Evolutionary conservation across 345 rosid species (phyloP), one percentile per base, ranked within the genome.

Genomic region (Salix koriyanagi): DNA sequence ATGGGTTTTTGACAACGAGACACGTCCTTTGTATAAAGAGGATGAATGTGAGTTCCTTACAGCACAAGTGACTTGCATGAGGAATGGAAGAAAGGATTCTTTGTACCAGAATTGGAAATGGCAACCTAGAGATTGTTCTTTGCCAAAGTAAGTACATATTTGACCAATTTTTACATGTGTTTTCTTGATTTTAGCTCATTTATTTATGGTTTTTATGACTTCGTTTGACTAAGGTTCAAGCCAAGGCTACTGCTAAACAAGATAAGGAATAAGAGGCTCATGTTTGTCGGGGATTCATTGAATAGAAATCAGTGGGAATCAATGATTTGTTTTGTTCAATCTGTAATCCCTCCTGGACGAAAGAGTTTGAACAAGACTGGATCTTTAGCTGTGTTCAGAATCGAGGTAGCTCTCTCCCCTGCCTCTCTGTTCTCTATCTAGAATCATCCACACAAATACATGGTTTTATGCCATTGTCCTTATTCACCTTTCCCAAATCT

Each of bases 291-390:
- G 75, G 99, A 96, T 83, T 96, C 99, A 11, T 61, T 96, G 75
- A 96, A 96, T 79, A 84, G 99, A 67, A 96, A 96, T 66, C 99
- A 96, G 69, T 96, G 99, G 99, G 99, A 94, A 84, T 96, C 99
- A 64, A 89, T 96, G 99, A 71, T 94, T 79, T 96, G 99, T 81
- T 82, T 96, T 87, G 93, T 85, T 85, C 95, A 96, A 83, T 92
- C 99, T 37, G 92, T 77, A 42, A n/a, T 84, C 80, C 91, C 97
- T 52, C 77, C 82, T 21, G 89, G 91, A 44, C 83, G 84, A 67
- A 96, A 96, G 69, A 90, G 88, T 88, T 82, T 89, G 85, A 88
- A 80, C 87, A 88, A 77, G 75, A 66, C 86, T 56, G 93, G 92
- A 21, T 90, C 97, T 39, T 89, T 90, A 34, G 79, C 91, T 54